phyloP scores from a whole-genome alignment of 1,284 basidiomycete species.

The Ustilago tritici region DNA sequence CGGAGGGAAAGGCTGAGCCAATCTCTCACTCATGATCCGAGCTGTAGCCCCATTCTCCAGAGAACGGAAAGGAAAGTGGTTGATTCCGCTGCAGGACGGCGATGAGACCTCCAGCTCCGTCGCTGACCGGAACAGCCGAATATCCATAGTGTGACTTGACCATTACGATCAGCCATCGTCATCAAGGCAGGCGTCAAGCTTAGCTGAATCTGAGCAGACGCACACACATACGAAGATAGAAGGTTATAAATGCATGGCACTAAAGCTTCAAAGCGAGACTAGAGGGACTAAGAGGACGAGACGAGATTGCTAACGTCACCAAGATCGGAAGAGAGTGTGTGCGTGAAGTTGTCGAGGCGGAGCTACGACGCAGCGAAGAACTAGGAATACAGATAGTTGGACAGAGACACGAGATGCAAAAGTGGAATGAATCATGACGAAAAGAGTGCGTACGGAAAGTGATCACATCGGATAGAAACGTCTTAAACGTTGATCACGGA shows the following conservation, averaged over 20 bases:
- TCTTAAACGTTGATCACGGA: conserved; percentile 29
- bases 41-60: too few species aligned
- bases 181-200: too few species aligned
- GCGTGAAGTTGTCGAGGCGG: not conserved
- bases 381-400: conserved; percentile 16
- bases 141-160: too few species aligned
- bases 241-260: not conserved
- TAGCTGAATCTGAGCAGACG: too few species aligned
- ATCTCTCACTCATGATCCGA: too few species aligned
- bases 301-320: not conserved
- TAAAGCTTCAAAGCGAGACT: conserved; percentile 1
- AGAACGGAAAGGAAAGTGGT: too few species aligned
- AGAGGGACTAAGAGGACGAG: not conserved
- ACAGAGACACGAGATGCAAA: not conserved
- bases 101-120: too few species aligned
- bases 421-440: not conserved
- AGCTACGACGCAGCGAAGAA: not conserved
- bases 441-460: not conserved
- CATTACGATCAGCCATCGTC: too few species aligned
- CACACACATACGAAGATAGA: not conserved
- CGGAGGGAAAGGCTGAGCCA: too few species aligned
- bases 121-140: too few species aligned
- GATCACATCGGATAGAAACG: conserved; percentile 27
- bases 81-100: too few species aligned
- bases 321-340: not conserved